phyloP scores from a whole-genome alignment of 2,329 filamentous ascomycete genomes.

The Claviceps capensis region DNA sequence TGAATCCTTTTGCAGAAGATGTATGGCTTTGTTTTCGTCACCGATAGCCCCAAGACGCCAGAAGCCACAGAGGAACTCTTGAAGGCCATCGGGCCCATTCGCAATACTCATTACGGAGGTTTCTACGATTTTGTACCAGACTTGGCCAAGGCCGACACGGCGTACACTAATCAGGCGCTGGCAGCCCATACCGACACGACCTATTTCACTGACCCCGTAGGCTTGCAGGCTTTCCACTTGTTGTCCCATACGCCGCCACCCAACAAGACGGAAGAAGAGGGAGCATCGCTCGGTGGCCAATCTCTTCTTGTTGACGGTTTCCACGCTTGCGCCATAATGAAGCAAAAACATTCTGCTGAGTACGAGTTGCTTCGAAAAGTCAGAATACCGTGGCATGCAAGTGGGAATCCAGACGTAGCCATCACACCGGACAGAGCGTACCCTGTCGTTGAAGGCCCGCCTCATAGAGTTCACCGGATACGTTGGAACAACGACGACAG shows the following conservation, averaged over 20 bases:
- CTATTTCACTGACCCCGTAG: slow-evolving; percentile 86
- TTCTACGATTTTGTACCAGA: slow-evolving; percentile 78
- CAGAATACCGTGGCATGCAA: slow-evolving; percentile 67
- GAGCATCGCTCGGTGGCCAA: slow-evolving; percentile 45
- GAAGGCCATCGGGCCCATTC: slow-evolving; percentile 71
- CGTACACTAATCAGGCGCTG: slow-evolving; percentile 76
- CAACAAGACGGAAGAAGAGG: slow-evolving; percentile 18
- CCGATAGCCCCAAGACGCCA: slow-evolving; percentile 50
- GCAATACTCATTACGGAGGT: slow-evolving; percentile 79
- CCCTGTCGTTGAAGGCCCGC: slow-evolving; percentile 56
- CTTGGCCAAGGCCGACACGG: slow-evolving; percentile 75
- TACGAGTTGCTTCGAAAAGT: slow-evolving; percentile 44
- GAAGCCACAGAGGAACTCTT: slow-evolving; percentile 62
- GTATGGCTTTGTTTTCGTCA: slow-evolving; percentile 68
- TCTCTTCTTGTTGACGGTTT: slow-evolving; percentile 83
- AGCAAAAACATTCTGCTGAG: slow-evolving; percentile 35
- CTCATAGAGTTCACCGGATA: slow-evolving; percentile 38
- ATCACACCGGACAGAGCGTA: slow-evolving; percentile 59
- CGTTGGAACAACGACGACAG: slow-evolving; percentile 93
- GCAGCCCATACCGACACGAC: slow-evolving; percentile 87
- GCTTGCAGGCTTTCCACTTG: slow-evolving; percentile 85
- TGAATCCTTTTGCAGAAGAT: slow-evolving; percentile 32
- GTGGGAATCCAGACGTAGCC: slow-evolving; percentile 71
- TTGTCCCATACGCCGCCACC: slow-evolving; percentile 50
- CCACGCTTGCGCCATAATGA: slow-evolving; percentile 49